Conservation (phyloP, 768 basidiomycete species). For the Tylopilus subfusipes region DNA sequence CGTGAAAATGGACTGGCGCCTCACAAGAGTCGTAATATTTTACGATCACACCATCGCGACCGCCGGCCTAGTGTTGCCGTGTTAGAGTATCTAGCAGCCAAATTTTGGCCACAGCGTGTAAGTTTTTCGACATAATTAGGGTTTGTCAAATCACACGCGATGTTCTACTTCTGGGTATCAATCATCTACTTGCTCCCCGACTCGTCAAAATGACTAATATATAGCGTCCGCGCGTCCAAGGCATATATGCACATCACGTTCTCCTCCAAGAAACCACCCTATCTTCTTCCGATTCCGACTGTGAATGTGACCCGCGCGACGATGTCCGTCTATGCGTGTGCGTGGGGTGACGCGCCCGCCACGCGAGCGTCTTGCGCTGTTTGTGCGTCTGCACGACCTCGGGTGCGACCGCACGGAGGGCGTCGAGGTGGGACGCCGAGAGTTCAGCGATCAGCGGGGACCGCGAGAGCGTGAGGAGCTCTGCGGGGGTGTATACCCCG, state of each 20-base stretch:
- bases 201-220: no score
- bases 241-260: not conserved
- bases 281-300: slow-evolving; percentile 18
- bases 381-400: slow-evolving; percentile 27
- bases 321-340: not conserved
- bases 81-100: no score
- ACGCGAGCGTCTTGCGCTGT: slow-evolving; percentile 26
- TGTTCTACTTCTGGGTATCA: not conserved
- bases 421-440: not conserved
- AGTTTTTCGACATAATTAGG: no score
- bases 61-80: no score
- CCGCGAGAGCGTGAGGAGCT: slow-evolving; percentile 22
- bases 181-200: not conserved
- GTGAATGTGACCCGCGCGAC: slow-evolving; percentile 10
- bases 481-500: slow-evolving; percentile 24
- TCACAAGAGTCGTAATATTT: no score
- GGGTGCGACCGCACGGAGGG: slow-evolving; percentile 19
- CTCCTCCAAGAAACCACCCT: slow-evolving; percentile 16
- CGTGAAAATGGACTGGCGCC: no score
- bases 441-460: slow-evolving; percentile 23
- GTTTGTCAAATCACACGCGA: not conserved
- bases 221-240: no score
- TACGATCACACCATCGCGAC: no score
- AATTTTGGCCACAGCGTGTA: no score
- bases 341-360: slow-evolving; percentile 14